These are phyloP conservation scores for Nyctanthes arbortristis DNA, from an alignment of 257 asterid species.

Conservation along the genomic window DNA sequence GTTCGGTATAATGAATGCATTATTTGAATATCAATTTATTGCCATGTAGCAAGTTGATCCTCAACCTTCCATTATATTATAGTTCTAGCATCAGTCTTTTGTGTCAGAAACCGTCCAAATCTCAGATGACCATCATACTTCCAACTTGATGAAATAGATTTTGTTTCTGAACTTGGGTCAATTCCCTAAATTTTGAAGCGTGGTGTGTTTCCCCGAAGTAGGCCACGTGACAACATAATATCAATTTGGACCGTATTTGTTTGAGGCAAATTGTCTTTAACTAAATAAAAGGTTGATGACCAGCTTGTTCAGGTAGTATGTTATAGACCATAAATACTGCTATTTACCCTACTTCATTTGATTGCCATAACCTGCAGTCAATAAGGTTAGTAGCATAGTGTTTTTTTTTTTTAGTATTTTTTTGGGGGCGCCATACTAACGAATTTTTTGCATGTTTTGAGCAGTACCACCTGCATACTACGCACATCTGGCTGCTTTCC, in stretches of 20 bases:
- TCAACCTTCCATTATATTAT: not conserved
- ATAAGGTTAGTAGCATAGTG: not conserved
- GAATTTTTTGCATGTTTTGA: not conserved
- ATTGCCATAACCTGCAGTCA: not conserved
- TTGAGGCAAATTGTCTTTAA: not conserved
- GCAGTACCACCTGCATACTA: constrained; percentile 97
- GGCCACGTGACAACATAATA: not conserved
- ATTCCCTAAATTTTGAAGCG: not conserved
- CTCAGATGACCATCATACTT: not conserved
- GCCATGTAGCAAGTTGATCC: not conserved
- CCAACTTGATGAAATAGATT: not conserved
- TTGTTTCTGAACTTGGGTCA: not conserved
- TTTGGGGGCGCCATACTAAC: too few relatives aligned
- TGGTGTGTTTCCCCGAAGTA: not conserved
- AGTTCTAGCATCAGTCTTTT: not conserved
- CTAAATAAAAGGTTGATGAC: not conserved
- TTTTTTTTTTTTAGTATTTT: not conserved
- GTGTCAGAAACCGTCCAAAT: not conserved
- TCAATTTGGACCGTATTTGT: not conserved
- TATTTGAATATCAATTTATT: not conserved
- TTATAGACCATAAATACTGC: not conserved
- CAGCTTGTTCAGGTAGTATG: not conserved
- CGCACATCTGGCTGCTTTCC: constrained; percentile 93
- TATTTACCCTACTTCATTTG: not conserved
- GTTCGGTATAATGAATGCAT: not conserved